Conservation (phyloP, 2,329 filamentous ascomycete species). For the Monosporascus sp. region DNA sequence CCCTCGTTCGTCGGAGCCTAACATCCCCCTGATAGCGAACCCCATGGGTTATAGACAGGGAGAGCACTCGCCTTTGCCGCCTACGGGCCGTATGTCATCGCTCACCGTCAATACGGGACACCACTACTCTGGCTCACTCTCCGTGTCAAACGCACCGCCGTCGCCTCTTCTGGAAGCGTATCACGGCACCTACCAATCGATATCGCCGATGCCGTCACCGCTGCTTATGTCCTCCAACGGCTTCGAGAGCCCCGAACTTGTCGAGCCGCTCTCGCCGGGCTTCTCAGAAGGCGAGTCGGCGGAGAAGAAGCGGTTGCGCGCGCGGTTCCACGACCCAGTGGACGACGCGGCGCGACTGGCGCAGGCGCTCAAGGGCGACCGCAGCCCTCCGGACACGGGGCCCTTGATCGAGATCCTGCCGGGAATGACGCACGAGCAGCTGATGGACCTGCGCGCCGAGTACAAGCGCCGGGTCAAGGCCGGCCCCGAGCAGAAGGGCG, state of each 20-base stretch:
- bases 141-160: conserved; percentile 58
- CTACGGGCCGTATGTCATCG: conserved; percentile 46
- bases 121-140: conserved; percentile 31
- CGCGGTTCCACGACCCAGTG: conserved; percentile 79
- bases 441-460: conserved; percentile 78
- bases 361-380: conserved; percentile 65
- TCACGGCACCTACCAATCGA: conserved; percentile 87
- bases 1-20: conserved; percentile 32
- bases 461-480: conserved; percentile 90
- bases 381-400: conserved; percentile 58
- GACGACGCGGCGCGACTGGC: conserved; percentile 74
- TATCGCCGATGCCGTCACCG: conserved; percentile 90
- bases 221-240: conserved; percentile 55
- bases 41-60: conserved; percentile 28
- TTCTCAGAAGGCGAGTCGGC: conserved; percentile 44
- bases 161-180: conserved; percentile 91
- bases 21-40: conserved; percentile 37
- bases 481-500: conserved; percentile 65
- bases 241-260: conserved; percentile 28
- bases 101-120: conserved; percentile 45
- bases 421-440: conserved; percentile 77
- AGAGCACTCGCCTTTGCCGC: conserved; percentile 43
- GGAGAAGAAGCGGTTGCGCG: conserved; percentile 50
- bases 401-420: conserved; percentile 81
- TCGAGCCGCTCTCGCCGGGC: conserved; percentile 50